Percentiles rank a stretch among this genome's conserved stretches.
These are phyloP conservation scores for Reutealis trisperma DNA, from an alignment of 345 rosid genomes.

Conservation along the genomic window DNA sequence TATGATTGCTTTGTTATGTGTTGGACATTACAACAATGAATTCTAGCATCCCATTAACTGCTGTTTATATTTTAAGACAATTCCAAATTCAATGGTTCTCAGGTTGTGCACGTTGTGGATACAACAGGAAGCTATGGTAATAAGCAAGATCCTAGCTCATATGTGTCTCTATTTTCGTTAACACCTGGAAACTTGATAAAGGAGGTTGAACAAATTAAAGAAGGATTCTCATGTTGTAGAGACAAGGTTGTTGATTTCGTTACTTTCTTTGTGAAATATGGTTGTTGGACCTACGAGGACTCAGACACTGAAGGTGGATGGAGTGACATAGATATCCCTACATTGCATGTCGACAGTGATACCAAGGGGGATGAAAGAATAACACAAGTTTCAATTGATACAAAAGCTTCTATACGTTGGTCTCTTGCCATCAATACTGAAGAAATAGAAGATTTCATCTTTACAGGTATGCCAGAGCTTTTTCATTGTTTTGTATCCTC, in stretches of 20 bases:
- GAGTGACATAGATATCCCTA: slow-evolving; percentile 65
- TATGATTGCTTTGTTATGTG: background rate
- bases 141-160: slow-evolving; percentile 56
- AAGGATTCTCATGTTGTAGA: slow-evolving; percentile 78
- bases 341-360: slow-evolving; percentile 48
- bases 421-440: slow-evolving; percentile 72
- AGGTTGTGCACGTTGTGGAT: slow-evolving; percentile 95
- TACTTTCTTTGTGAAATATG: slow-evolving; percentile 67
- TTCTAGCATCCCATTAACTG: slow-evolving; percentile 13
- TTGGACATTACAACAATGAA: background rate
- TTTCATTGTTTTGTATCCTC: background rate
- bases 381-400: slow-evolving; percentile 54
- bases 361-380: slow-evolving; percentile 40
- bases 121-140: slow-evolving; percentile 46
- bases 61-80: slow-evolving; percentile 4
- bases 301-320: slow-evolving; percentile 52
- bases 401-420: slow-evolving; percentile 81
- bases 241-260: slow-evolving; percentile 73
- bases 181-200: slow-evolving; percentile 82
- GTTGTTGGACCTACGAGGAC: slow-evolving; percentile 63
- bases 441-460: slow-evolving; percentile 68
- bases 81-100: slow-evolving; percentile 16
- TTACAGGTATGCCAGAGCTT: slow-evolving; percentile 46
- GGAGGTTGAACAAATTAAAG: slow-evolving; percentile 68
- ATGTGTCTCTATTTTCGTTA: slow-evolving; percentile 61